phyloP scores from a whole-genome alignment of 169 alveolate species.

The Cryptosporidium xiaoi region DNA sequence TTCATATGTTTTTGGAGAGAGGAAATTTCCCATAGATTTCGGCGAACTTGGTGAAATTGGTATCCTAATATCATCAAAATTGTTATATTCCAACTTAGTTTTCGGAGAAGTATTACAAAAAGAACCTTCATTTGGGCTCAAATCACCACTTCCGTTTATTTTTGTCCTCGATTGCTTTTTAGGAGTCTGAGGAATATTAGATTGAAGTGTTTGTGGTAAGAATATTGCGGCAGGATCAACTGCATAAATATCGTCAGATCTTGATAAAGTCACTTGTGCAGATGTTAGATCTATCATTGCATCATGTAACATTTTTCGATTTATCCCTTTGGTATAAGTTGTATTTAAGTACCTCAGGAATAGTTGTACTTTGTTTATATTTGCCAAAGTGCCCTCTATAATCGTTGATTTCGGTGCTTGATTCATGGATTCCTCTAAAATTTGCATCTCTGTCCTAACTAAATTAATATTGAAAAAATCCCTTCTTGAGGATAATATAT shows the following conservation, averaged over 20 bases:
- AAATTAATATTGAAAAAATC: constrained; percentile 63
- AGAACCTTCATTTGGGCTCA: constrained; percentile 29
- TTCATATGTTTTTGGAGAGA: constrained; percentile 47
- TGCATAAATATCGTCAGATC: constrained; percentile 71
- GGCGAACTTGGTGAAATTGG: constrained; percentile 53
- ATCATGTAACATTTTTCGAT: constrained; percentile 66
- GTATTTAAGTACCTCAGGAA: constrained; percentile 63
- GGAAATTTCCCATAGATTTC: constrained; percentile 30
- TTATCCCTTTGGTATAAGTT: constrained; percentile 47
- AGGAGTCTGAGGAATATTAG: constrained; percentile 54
- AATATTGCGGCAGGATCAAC: constrained; percentile 73
- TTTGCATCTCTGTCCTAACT: constrained; percentile 62
- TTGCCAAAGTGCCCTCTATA: constrained; percentile 69
- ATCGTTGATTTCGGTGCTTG: constrained; percentile 70
- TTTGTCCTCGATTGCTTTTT: constrained; percentile 22
- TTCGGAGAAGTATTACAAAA: constrained; percentile 23
- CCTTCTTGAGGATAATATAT: constrained; percentile 56
- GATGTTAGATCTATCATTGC: constrained; percentile 66
- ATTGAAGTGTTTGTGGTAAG: constrained; percentile 40
- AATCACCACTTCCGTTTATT: constrained; percentile 6
- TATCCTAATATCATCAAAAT: constrained; percentile 34
- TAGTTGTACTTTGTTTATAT: constrained; percentile 60
- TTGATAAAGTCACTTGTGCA: constrained; percentile 58
- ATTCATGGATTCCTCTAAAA: constrained; percentile 64
- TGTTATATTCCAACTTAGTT: constrained; percentile 13